Percentiles rank a stretch among this genome's conserved stretches.
phyloP scores from a whole-genome alignment of 2,329 filamentous ascomycete species.

The Scytalidium lignicola region DNA sequence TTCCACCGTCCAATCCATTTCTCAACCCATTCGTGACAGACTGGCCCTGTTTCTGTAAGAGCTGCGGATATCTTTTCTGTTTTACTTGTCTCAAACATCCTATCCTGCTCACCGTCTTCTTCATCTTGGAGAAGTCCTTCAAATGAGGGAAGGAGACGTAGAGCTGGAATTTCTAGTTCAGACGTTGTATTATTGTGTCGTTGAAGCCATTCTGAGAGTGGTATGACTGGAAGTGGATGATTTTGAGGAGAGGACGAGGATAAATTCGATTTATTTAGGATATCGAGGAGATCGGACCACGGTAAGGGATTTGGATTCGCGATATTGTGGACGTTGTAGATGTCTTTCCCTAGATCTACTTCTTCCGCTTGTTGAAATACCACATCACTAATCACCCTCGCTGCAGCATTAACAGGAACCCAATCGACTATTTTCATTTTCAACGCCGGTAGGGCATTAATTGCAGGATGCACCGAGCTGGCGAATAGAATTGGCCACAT shows the following conservation, averaged over 20 bases:
- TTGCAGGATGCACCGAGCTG: slow-evolving; percentile 9
- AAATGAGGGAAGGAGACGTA: slow-evolving; percentile 20
- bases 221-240: slow-evolving; percentile 6
- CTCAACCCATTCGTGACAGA: slow-evolving; percentile 15
- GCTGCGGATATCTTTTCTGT: slow-evolving; percentile 9
- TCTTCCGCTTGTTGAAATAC: slow-evolving; percentile 2
- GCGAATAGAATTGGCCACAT: slow-evolving; percentile 21
- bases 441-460: slow-evolving; percentile 13
- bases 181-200: slow-evolving; percentile 7
- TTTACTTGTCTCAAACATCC: slow-evolving; percentile 18
- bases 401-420: slow-evolving; percentile 22
- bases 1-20: slow-evolving; percentile 18
- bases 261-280: slow-evolving; percentile 5
- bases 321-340: slow-evolving; percentile 22
- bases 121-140: slow-evolving; percentile 15
- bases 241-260: neutral
- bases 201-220: slow-evolving; percentile 16
- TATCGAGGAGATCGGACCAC: slow-evolving; percentile 12
- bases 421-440: slow-evolving; percentile 15
- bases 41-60: slow-evolving; percentile 13
- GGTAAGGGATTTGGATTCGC: slow-evolving; percentile 17
- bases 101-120: slow-evolving; percentile 5
- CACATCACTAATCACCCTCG: slow-evolving; percentile 13
- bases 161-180: slow-evolving; percentile 12
- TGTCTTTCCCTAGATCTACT: neutral